These are phyloP conservation scores for Aspergillus texensis DNA, from an alignment of 2,329 filamentous ascomycete genomes.

Conservation along the genomic window DNA sequence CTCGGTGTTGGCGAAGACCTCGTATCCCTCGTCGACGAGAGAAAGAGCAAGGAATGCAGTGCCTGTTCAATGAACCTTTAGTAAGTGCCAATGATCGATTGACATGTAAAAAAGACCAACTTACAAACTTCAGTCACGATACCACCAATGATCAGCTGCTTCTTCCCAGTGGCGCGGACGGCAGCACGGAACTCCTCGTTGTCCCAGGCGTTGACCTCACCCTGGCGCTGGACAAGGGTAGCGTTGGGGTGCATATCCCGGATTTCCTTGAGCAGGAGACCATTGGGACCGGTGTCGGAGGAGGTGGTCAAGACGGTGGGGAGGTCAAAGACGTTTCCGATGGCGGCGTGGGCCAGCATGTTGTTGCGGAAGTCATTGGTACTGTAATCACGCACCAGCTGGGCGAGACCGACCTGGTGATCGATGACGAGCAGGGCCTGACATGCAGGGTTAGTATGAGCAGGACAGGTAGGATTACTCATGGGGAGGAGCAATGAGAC, in stretches of 20 bases:
- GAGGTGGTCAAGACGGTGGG: constrained; percentile 73
- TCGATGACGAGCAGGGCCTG: constrained; percentile 35
- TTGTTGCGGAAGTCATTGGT: constrained; percentile 66
- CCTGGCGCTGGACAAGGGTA: constrained; percentile 67
- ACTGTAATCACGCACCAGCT: constrained; percentile 66
- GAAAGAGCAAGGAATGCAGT: constrained; percentile 74
- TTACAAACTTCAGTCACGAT: constrained; percentile 74
- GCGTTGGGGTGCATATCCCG: constrained; percentile 67
- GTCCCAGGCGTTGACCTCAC: constrained; percentile 78
- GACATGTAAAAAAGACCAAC: constrained; percentile 12
- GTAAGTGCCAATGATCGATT: neutral
- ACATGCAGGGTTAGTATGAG: neutral
- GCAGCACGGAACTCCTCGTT: constrained; percentile 69
- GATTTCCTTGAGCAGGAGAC: constrained; percentile 70
- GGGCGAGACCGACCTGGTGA: constrained; percentile 39
- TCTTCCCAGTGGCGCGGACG: constrained; percentile 65
- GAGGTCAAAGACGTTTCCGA: constrained; percentile 68
- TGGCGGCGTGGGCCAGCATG: constrained; percentile 67
- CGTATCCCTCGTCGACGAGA: constrained; percentile 70
- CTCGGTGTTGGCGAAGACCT: constrained; percentile 73
- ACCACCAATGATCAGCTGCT: constrained; percentile 71
- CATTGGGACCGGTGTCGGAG: constrained; percentile 70
- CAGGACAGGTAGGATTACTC: neutral
- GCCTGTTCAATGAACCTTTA: constrained; percentile 38
- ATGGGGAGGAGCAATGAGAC: neutral